Evolutionary conservation across 768 basidiomycete genomes (phyloP).

Genomic region (Russula dissimulans): DNA sequence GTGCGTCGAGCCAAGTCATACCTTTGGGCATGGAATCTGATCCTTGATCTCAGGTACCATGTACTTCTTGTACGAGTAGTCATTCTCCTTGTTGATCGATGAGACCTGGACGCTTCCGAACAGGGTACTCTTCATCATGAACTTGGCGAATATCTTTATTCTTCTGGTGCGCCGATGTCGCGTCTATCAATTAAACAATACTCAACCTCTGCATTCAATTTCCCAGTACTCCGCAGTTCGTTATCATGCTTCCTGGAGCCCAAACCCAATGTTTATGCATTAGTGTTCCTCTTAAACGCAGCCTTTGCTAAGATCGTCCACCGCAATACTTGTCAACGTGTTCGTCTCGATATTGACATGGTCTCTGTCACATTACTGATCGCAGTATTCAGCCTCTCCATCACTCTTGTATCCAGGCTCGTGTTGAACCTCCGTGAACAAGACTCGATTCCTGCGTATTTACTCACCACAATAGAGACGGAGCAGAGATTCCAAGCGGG

Average conservation of each 20-base stretch:
- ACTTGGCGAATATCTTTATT: not conserved
- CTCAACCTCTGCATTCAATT: not conserved
- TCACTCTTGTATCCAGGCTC: constrained; percentile 9
- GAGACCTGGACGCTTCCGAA: no score
- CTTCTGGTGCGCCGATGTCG: not conserved
- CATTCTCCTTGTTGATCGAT: not conserved
- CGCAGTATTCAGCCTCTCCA: not conserved
- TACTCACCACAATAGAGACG: not conserved
- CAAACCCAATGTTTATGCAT: no score
- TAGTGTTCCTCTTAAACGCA: no score
- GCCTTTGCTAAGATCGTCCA: no score
- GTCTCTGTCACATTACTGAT: not conserved
- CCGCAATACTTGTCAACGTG: no score
- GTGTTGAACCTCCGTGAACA: constrained; percentile 12
- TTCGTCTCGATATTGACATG: not conserved
- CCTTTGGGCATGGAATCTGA: not conserved
- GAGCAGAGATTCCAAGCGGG: not conserved
- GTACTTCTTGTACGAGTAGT: constrained; percentile 3
- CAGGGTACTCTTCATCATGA: no score
- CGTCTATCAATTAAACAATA: not conserved
- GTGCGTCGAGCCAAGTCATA: no score
- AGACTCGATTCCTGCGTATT: not conserved
- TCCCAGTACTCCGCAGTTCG: not conserved
- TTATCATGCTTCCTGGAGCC: no score
- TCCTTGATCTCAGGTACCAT: not conserved